A percentile compares a stretch with the other conserved stretches of the same genome.
phyloP scores from a whole-genome alignment of 495 filamentous ascomycete species.

The Penicillium cinerascens region DNA sequence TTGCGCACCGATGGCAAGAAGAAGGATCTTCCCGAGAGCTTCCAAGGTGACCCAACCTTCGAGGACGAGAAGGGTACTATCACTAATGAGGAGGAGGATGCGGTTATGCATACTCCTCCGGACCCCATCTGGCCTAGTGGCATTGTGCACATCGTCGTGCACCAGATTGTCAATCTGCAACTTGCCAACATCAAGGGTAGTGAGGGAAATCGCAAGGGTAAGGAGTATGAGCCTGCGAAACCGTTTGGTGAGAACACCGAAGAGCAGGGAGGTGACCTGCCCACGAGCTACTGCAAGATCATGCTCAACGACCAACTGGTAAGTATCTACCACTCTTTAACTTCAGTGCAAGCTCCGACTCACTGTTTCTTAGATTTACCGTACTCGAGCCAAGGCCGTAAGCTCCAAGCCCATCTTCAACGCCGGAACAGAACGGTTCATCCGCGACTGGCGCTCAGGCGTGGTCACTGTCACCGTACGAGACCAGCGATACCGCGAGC shows the following conservation, averaged over 20 bases:
- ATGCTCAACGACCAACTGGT: conserved; percentile 82
- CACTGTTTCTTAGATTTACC: conserved; percentile 56
- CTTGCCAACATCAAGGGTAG: conserved; percentile 68
- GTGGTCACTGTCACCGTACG: conserved; percentile 85
- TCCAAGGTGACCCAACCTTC: conserved; percentile 70
- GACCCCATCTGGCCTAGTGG: conserved; percentile 93
- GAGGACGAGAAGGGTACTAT: conserved; percentile 87
- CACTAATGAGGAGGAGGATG: conserved; percentile 72
- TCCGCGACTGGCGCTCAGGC: conserved; percentile 88
- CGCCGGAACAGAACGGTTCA: conserved; percentile 87
- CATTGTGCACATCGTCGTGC: conserved; percentile 75
- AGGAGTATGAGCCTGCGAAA: conserved; percentile 87
- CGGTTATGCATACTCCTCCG: conserved; percentile 82
- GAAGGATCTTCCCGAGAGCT: conserved; percentile 62
- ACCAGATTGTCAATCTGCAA: conserved; percentile 94
- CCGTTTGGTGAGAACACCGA: conserved; percentile 79
- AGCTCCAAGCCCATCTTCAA: conserved; percentile 96
- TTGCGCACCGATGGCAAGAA: conserved; percentile 85
- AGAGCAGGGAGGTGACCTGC: conserved; percentile 72
- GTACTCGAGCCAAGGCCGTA: conserved; percentile 84
- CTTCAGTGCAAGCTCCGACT: background rate
- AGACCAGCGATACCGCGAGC: conserved; percentile 82
- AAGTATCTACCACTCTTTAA: conserved; percentile 5
- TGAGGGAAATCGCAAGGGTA: conserved; percentile 61
- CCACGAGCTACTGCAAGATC: conserved; percentile 89